These are phyloP conservation scores for Cordyceps farinosa DNA, from an alignment of 2,329 filamentous ascomycete genomes.

Conservation along the genomic window DNA sequence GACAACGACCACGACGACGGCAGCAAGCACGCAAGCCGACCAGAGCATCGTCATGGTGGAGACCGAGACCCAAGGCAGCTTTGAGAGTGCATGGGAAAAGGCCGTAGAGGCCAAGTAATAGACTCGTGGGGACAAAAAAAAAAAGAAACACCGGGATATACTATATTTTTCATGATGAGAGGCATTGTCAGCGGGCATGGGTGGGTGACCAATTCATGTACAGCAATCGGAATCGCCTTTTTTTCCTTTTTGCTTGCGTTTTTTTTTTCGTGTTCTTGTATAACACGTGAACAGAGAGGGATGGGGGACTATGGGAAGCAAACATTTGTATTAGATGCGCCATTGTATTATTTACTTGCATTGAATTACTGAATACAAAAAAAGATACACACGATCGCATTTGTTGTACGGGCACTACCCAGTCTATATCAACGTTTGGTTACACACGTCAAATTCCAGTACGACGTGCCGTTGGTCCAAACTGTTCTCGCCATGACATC, in stretches of 20 bases:
- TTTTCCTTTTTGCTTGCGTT: not conserved
- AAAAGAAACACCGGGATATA: not conserved
- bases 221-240: not conserved
- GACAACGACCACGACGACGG: slow-evolving; percentile 22
- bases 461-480: too few species aligned
- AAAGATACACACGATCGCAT: too few species aligned
- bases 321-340: not conserved
- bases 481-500: too few species aligned
- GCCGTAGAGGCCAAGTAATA: slow-evolving; percentile 36
- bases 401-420: too few species aligned
- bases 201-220: not conserved
- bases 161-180: not conserved
- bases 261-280: not conserved
- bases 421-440: too few species aligned
- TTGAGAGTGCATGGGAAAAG: slow-evolving; percentile 69
- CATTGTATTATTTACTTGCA: slow-evolving; percentile 3
- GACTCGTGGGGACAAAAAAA: not conserved
- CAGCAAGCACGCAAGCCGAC: slow-evolving; percentile 29
- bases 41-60: slow-evolving; percentile 56
- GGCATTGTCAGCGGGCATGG: not conserved
- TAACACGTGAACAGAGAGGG: not conserved
- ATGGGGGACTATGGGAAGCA: not conserved
- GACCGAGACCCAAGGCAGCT: slow-evolving; percentile 44
- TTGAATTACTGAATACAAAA: not conserved
- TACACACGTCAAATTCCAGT: too few species aligned